Base-by-base conservation (phyloP, 192 early-diverging fungal genomes). In the Pilaira anomala region DNA sequence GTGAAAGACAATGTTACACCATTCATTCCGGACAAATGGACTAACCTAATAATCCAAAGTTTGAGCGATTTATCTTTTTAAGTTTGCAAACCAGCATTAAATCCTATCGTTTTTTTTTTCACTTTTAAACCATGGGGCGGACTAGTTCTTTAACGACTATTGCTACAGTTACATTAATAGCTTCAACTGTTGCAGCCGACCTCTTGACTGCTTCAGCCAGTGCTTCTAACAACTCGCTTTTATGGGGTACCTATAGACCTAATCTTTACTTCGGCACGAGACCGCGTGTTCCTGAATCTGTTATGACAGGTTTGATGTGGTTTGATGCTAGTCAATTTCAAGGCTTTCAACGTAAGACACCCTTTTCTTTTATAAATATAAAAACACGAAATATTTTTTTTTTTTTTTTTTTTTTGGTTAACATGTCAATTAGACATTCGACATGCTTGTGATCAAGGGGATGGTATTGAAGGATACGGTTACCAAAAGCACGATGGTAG, bases 251-350 rank as follows among this genome's bases (percentile, higher is more conserved):
- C 0, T 95, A 95, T 69, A 76, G 95, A 49, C 93, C 95, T 11
- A 92, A 93, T 72, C 75, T 98, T 18, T 98, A 96, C 75, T 94
- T 98, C 83, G 95, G 95, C 40, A 90, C 88, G 1, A 83, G 91
- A 0, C 87, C 93, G 13, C 87, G 92, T 45, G 53, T 86, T 26
- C 78, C 89, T 0, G 78, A 91, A 41, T 83, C 90, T 3, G 68
- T 98, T n/a, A 77, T 93, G 72, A 90, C 90, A 21, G 93, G 95
- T 7, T 79, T 98, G n/a, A 91, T 94, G 87, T 96, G 95, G 95
- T 93, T 91, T 77, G 89, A 90, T 16, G 71, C 77, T 3, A 81
- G 85, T 33, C 67, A 84, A 44, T 80, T 73, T 56, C 71, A 76
- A 39, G 77, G 83, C 19, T 74, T 82, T 49, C 68, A 85, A 42